Evolutionary conservation across 2,329 filamentous ascomycete genomes (phyloP), one percentile per base, ranked within the genome.

Genomic region (Didymella pinodella): DNA sequence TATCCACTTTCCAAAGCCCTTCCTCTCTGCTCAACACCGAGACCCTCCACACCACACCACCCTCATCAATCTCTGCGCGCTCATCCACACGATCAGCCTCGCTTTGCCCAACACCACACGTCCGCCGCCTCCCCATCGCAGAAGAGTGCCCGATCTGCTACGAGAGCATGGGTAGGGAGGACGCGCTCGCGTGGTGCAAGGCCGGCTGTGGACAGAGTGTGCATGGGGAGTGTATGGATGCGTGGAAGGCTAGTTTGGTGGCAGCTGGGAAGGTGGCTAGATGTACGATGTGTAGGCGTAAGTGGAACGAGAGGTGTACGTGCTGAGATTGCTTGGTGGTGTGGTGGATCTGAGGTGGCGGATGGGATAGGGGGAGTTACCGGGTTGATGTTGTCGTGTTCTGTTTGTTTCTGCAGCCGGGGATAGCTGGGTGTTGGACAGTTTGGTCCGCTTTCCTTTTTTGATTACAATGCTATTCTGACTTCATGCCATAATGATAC

Each of bases 81-180:
- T 22, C 22, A 22, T 2, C 22, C 22, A 22, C 22, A 22, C 38
- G 18, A 8, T 10, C 18, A 6, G 7, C 38, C 16, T 25, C 41
- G 10, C 22, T 7, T 12, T 67, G 65, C 54, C 25, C 36, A 6
- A 34, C 20, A 10, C 16, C 36, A 1, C 69, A 71, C 38, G 65
- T 61, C 14, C 67, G 55, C 7, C 69, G 69, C 18, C 36, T 54
- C 1, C 34, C 62, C 20, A 25, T 72, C 3, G 31, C 63, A 16
- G 58, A 61, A 18, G 53, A 63, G 3, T 71, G 68, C n/a, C 50
- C 65, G 6, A 71, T 71, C 16, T 72, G 67, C 51, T 59, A 65
- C 31, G 48, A 65, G 2, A 57, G 59, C 6, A 32, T 61, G 2
- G 43, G 31, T 5, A 18, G 41, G 1, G 40, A 57, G 2, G n/a